phyloP scores from a whole-genome alignment of 2,329 filamentous ascomycete genomes.

The Aspergillus chevalieri region DNA sequence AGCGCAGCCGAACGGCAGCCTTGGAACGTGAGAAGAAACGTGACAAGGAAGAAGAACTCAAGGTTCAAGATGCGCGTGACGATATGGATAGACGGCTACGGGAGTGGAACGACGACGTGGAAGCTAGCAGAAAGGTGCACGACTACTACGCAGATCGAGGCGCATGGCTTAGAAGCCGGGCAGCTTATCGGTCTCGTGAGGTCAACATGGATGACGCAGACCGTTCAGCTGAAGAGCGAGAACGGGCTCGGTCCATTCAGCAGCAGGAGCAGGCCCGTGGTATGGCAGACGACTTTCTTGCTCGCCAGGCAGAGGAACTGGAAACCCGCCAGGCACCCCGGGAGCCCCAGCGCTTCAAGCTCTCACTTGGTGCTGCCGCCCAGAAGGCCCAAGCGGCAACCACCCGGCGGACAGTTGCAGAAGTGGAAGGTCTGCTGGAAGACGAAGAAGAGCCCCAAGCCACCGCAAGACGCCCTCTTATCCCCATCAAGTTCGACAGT shows the following conservation, averaged over 20 bases:
- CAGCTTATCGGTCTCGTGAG: conserved; percentile 66
- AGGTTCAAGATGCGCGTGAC: conserved; percentile 57
- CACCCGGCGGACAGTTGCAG: conserved; percentile 73
- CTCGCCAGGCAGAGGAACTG: conserved; percentile 74
- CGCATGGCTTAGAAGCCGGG: conserved; percentile 77
- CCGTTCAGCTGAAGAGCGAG: conserved; percentile 68
- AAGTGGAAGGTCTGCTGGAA: conserved; percentile 89
- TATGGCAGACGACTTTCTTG: conserved; percentile 86
- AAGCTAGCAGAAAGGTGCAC: conserved; percentile 64
- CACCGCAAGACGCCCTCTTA: conserved; percentile 64
- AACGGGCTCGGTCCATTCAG: conserved; percentile 61
- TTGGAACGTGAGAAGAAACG: conserved; percentile 77
- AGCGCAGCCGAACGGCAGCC: conserved; percentile 75
- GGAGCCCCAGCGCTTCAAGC: conserved; percentile 74
- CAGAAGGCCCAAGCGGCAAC: conserved; percentile 60
- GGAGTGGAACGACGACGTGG: conserved; percentile 87
- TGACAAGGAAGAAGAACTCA: conserved; percentile 67
- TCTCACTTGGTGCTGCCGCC: conserved; percentile 82
- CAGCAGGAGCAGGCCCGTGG: conserved; percentile 73
- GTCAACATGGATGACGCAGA: conserved; percentile 74
- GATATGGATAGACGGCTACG: conserved; percentile 65
- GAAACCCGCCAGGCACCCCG: conserved; percentile 42
- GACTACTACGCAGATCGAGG: conserved; percentile 84
- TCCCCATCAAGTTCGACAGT: conserved; percentile 77
- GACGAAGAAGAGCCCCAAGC: conserved; percentile 81